These are phyloP conservation scores for Pseudisothecium myosuroides DNA, from an alignment of 225 moss, liverwort and hornwort species.

Conservation along the genomic window DNA sequence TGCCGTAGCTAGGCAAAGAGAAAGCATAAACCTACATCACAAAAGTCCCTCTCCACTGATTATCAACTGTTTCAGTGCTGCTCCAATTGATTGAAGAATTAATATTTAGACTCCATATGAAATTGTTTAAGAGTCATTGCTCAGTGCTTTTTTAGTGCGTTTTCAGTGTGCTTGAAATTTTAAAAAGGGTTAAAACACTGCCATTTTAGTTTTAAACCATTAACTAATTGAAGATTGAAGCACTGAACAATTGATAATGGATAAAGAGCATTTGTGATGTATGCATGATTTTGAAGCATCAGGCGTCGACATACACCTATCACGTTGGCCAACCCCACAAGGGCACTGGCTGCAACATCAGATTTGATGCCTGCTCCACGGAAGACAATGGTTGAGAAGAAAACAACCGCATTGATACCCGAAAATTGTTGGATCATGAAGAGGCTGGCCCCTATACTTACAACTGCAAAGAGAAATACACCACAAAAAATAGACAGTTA, in stretches of 20 bases:
- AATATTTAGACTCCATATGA: not conserved
- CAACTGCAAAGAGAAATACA: constrained; percentile 30
- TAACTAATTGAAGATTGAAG: not conserved
- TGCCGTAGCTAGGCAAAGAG: not conserved
- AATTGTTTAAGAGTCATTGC: not conserved
- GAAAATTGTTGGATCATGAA: constrained; percentile 91
- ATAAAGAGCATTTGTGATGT: not conserved
- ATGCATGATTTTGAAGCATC: not conserved
- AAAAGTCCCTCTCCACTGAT: not conserved
- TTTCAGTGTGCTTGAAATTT: not conserved
- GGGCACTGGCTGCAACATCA: constrained; percentile 86
- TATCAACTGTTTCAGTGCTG: not conserved
- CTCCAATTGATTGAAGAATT: not conserved
- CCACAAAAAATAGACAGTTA: not conserved
- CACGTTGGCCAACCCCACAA: constrained; percentile 81
- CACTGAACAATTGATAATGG: not conserved
- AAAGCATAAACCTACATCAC: not conserved
- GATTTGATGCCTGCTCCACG: constrained; percentile 76
- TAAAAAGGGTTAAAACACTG: not conserved
- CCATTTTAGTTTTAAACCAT: not conserved
- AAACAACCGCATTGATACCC: constrained; percentile 92
- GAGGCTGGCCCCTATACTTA: constrained; percentile 51
- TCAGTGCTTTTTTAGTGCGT: not conserved
- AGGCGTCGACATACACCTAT: constrained; percentile 34
- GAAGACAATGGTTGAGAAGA: constrained; percentile 84